Percentiles rank a stretch among this genome's conserved stretches.
phyloP scores from a whole-genome alignment of 1,284 basidiomycete genomes.

The Ceratobasidium sp. region DNA sequence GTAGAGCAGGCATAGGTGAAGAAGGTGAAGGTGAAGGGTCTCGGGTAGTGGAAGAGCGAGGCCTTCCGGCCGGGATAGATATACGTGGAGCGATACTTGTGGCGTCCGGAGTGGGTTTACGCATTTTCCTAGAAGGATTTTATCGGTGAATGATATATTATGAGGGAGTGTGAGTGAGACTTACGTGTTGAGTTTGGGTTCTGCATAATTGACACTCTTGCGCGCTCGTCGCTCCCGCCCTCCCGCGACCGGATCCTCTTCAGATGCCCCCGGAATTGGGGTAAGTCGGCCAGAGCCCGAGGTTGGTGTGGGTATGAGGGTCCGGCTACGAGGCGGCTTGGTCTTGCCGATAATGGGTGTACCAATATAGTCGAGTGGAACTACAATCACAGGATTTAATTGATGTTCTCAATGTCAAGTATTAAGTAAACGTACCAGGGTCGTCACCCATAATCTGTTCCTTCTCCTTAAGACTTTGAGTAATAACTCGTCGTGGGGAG shows the following conservation, averaged over 20 bases:
- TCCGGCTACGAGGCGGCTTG: slow-evolving; percentile 26
- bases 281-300: slow-evolving; percentile 29
- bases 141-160: slow-evolving; percentile 47
- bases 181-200: slow-evolving; percentile 90
- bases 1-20: slow-evolving; percentile 26
- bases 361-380: slow-evolving; percentile 5
- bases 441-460: slow-evolving; percentile 38
- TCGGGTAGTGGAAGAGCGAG: slow-evolving; percentile 38
- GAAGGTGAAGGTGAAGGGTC: slow-evolving; percentile 26
- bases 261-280: slow-evolving; percentile 55
- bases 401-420: too few relatives aligned
- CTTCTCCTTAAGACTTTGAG: slow-evolving; percentile 33
- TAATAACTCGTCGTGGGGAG: slow-evolving; percentile 37
- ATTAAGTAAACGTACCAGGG: slow-evolving; percentile 29
- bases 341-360: slow-evolving; percentile 31
- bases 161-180: slow-evolving; percentile 55
- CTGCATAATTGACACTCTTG: slow-evolving; percentile 88
- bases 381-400: too few relatives aligned
- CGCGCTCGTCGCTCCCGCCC: slow-evolving; percentile 78
- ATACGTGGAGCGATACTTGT: slow-evolving; percentile 58
- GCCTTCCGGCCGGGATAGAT: slow-evolving; percentile 58
- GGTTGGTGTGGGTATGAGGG: slow-evolving; percentile 32
- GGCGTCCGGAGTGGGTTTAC: slow-evolving; percentile 68
- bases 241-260: slow-evolving; percentile 55
- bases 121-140: slow-evolving; percentile 78